Conservation (phyloP, 108 stramenopile species). For the Nitzschia palea region DNA sequence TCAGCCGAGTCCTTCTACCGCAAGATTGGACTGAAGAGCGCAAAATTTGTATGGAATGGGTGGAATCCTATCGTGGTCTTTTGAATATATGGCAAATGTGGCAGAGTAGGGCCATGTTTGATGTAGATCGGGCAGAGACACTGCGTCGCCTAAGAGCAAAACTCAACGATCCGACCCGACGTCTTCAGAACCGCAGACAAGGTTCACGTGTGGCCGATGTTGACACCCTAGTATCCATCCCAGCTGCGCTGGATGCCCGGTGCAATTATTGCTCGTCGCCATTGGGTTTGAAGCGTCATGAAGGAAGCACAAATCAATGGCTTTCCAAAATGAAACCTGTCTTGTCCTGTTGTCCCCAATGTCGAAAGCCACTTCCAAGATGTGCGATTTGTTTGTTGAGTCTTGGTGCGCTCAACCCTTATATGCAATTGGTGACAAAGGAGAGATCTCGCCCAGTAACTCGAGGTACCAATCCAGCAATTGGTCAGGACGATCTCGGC, state of each 20-base stretch:
- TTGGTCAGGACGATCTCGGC: conserved; percentile 52
- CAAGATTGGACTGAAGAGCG: conserved; percentile 60
- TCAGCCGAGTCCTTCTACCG: conserved; percentile 72
- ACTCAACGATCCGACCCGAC: conserved; percentile 4
- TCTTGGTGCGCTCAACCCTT: conserved; percentile 84
- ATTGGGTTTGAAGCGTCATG: conserved; percentile 59
- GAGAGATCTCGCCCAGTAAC: conserved; percentile 39
- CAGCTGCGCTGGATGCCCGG: conserved; percentile 65
- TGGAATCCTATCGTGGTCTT: conserved; percentile 69
- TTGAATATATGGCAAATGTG: conserved; percentile 85
- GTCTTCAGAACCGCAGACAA: conserved; percentile 8
- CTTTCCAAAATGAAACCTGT: conserved; percentile 80
- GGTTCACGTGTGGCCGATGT: conserved; percentile 30
- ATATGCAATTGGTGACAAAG: conserved; percentile 78
- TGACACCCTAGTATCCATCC: conserved; percentile 35
- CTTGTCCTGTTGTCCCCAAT: conserved; percentile 85
- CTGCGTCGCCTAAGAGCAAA: conserved; percentile 53
- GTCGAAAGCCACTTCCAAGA: conserved; percentile 83
- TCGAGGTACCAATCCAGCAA: conserved; percentile 22
- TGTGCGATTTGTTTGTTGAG: conserved; percentile 86
- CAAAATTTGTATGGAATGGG: conserved; percentile 68
- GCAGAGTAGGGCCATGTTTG: conserved; percentile 76
- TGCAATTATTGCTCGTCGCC: conserved; percentile 86
- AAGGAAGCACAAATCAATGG: conserved; percentile 76
- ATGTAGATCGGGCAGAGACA: conserved; percentile 71